Percentiles rank a stretch among this genome's conserved stretches.
phyloP scores from a whole-genome alignment of 23 red algal genomes.

The Pyropia haitanensis region DNA sequence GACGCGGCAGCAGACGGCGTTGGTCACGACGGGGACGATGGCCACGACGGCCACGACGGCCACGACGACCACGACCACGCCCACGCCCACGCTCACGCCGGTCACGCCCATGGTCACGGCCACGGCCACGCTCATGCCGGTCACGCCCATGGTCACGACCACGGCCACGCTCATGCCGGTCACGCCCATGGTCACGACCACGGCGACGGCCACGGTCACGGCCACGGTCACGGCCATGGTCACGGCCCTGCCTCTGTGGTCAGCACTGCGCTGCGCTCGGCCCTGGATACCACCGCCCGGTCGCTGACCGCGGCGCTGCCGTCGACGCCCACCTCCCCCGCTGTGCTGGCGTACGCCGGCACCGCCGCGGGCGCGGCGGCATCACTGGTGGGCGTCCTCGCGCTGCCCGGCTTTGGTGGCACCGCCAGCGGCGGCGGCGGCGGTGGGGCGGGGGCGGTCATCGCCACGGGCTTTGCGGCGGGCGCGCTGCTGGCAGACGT shows the following conservation, averaged over 20 bases:
- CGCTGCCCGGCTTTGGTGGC: slow-evolving; percentile 15
- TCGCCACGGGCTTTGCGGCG: slow-evolving; percentile 46
- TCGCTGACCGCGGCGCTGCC: not conserved
- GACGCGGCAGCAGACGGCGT: no score
- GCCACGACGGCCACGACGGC: not conserved
- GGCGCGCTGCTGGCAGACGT: slow-evolving; percentile 79
- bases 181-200: slow-evolving; percentile 10
- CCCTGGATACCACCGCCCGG: not conserved
- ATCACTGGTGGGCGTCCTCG: slow-evolving; percentile 35
- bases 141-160: slow-evolving; percentile 10
- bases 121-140: not conserved
- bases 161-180: not conserved
- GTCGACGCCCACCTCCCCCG: slow-evolving; percentile 11
- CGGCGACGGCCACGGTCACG: not conserved
- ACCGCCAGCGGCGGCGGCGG: not conserved
- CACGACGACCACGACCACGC: not conserved
- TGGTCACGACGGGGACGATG: not conserved
- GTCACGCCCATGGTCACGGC: not conserved
- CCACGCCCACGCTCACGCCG: not conserved
- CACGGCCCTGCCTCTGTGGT: slow-evolving; percentile 7
- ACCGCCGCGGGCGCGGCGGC: slow-evolving; percentile 28
- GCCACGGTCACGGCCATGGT: slow-evolving; percentile 14
- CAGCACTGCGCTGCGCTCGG: not conserved
- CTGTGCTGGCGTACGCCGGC: slow-evolving; percentile 23
- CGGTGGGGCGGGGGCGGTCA: not conserved